Evolutionary conservation across 169 alveolate species (phyloP).

Genomic region (Miamiensis avidus): DNA sequence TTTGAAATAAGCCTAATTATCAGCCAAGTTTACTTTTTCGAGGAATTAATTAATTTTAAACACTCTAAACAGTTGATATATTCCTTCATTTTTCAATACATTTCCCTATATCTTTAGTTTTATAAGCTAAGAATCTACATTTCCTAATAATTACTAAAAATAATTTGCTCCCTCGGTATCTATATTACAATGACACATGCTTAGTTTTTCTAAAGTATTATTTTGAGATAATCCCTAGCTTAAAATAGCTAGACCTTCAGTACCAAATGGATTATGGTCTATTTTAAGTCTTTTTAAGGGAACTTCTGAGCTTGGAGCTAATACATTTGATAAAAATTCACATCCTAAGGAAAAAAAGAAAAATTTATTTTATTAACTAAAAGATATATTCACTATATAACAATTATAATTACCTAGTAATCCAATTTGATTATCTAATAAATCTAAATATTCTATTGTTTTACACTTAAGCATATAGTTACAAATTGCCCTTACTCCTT

Average conservation of each 20-base stretch:
- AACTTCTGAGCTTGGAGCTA: conserved; percentile 27
- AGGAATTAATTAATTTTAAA: conserved; percentile 29
- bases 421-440: conserved; percentile 39
- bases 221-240: conserved; percentile 29
- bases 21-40: conserved; percentile 41
- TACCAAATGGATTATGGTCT: conserved; percentile 43
- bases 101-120: conserved; percentile 42
- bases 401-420: conserved; percentile 8
- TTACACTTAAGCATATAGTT: conserved; percentile 33
- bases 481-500: conserved; percentile 48
- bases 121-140: conserved; percentile 28
- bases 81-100: conserved; percentile 32
- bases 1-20: conserved; percentile 27
- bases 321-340: conserved; percentile 31
- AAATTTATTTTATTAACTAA: background rate
- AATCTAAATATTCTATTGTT: conserved; percentile 38
- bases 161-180: conserved; percentile 35
- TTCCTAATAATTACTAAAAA: conserved; percentile 26
- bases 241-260: conserved; percentile 30
- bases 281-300: conserved; percentile 38
- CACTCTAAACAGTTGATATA: conserved; percentile 36
- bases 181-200: conserved; percentile 37
- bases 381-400: background rate
- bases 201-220: conserved; percentile 25
- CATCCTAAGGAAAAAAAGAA: conserved; percentile 13